Conservation (phyloP, 108 stramenopile genomes). For the Stephanodiscus minutulus region DNA sequence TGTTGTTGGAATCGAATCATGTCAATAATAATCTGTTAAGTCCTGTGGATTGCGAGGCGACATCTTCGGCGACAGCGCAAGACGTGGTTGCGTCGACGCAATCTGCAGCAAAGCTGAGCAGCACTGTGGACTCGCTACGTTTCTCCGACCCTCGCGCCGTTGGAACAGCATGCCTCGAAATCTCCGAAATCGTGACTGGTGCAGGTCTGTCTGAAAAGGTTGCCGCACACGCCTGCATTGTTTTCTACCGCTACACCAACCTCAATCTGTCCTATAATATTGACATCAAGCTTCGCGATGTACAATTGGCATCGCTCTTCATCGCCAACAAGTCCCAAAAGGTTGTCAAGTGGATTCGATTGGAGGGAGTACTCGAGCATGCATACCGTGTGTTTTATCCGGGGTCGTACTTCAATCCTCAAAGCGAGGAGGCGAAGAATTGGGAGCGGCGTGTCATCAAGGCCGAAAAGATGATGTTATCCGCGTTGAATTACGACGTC, state of each 20-base stretch:
- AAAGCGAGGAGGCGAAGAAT: slow-evolving; percentile 70
- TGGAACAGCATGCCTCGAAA: slow-evolving; percentile 66
- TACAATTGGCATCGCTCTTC: slow-evolving; percentile 73
- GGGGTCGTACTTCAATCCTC: slow-evolving; percentile 59
- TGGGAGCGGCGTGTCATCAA: slow-evolving; percentile 76
- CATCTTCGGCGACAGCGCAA: slow-evolving; percentile 19
- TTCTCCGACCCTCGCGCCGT: slow-evolving; percentile 57
- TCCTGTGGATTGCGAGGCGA: neutral
- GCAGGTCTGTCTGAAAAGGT: slow-evolving; percentile 51
- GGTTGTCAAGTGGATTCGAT: slow-evolving; percentile 68
- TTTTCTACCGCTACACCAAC: slow-evolving; percentile 78
- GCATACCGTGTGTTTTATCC: slow-evolving; percentile 77
- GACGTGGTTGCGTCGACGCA: slow-evolving; percentile 15
- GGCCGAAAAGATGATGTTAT: slow-evolving; percentile 66
- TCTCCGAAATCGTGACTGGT: slow-evolving; percentile 65
- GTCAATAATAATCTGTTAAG: neutral
- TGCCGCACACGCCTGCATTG: slow-evolving; percentile 72
- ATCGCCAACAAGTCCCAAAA: slow-evolving; percentile 88
- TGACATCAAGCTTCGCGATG: slow-evolving; percentile 67
- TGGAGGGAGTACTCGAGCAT: slow-evolving; percentile 71
- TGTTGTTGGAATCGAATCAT: slow-evolving; percentile 44
- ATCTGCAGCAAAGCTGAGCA: neutral
- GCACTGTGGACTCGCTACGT: slow-evolving; percentile 20
- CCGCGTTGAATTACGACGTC: slow-evolving; percentile 71
- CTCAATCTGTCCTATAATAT: slow-evolving; percentile 36